Evolutionary conservation across 257 asterid genomes (phyloP), one percentile per base, ranked within the genome.

Genomic region (Solanum clarkiae): DNA sequence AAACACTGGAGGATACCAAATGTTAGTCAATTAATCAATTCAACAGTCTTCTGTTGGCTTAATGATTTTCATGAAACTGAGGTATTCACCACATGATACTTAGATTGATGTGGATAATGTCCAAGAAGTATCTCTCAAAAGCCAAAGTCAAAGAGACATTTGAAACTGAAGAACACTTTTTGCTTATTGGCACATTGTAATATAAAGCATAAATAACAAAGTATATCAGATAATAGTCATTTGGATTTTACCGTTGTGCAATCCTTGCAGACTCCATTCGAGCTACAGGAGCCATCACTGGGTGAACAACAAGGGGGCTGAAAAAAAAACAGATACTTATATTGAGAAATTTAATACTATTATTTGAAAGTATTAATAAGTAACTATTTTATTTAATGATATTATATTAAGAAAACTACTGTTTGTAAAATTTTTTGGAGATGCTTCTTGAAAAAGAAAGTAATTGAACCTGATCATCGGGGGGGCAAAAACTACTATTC

Each of bases 301-400:
- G 92, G 77, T 56, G 97, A 80, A 91, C 98, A 95, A 87, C 99
- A 96, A 87, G 99, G 99, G 75, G 98, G 97, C 99, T 96, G 97
- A 84, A 87, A 91, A 87, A 88, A 86, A 88, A 86, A 85, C 20
- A 20, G 7, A 15, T 54, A 13, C 18, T 63, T 51, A 68, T 24
- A 53, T 62, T 70, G 40, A 63, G 75, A 69, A 84, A 32, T 29
- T 15, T 12, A 81, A 62, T 80, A 83, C 53, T 16, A 53, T 2
- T 42, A 71, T 71, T 71, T 7, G 20, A 20, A 71, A 42, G 32
- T 68, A 71, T 42, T 42, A 10, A 42, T 42, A 70, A 42, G 54
- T 42, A 20, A 71, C 29, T 42, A 71, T 42, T 42, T 42, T 42
- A 71, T 71, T 42, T 42, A 42, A 71, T 71, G 24, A 10, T 42